phyloP scores from a whole-genome alignment of 1,139 yeast genomes.

The Candida neerlandica region DNA sequence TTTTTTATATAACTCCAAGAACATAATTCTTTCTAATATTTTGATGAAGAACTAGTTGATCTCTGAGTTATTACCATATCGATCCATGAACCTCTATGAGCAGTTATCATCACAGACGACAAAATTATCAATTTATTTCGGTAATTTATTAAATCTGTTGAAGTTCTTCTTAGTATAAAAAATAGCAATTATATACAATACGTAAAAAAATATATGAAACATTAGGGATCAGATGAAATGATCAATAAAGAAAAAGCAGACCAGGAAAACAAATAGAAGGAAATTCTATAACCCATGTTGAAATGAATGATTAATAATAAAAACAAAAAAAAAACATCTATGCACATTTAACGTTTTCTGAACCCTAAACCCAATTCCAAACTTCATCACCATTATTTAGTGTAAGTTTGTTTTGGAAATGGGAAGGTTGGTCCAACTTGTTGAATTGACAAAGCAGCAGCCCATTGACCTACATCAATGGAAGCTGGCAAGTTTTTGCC shows the following conservation, averaged over 20 bases:
- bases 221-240: not conserved
- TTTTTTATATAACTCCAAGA: no score
- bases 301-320: conserved; percentile 10
- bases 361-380: not conserved
- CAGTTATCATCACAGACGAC: not conserved
- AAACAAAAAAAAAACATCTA: not conserved
- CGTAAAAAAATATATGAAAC: not conserved
- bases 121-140: not conserved
- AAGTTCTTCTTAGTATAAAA: not conserved
- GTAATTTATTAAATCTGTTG: conserved; percentile 2
- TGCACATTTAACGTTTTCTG: not conserved
- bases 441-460: conserved; percentile 89
- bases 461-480: conserved; percentile 94
- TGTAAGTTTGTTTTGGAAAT: conserved; percentile 67
- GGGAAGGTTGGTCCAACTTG: conserved; percentile 96
- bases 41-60: no score
- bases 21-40: no score
- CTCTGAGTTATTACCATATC: no score
- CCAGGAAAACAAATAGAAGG: not conserved
- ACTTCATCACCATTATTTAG: conserved; percentile 21
- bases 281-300: conserved; percentile 12
- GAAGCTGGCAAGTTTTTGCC: conserved; percentile 64
- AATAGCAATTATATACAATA: not conserved
- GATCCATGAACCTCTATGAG: not conserved
- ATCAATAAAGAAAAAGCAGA: not conserved